Evolutionary conservation across 805 yeast species (phyloP).

Genomic region (Saturnispora mendoncae): DNA sequence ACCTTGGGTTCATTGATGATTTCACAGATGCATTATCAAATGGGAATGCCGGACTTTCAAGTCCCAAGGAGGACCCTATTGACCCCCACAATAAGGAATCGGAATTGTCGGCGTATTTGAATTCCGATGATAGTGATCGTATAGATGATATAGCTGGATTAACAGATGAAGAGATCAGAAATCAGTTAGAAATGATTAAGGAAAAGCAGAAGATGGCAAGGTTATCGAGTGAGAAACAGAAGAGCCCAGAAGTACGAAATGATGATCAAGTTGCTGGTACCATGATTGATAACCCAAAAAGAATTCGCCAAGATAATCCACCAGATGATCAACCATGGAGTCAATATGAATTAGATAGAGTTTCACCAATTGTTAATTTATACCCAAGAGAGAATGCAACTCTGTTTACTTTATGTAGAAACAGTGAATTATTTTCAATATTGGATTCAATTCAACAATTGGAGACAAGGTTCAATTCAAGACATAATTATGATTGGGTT

Average conservation of each 20-base stretch:
- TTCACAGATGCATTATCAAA: background rate
- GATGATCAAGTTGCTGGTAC: slow-evolving; percentile 10
- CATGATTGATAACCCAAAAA: slow-evolving; percentile 7
- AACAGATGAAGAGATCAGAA: slow-evolving; percentile 15
- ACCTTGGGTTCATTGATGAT: slow-evolving; percentile 5
- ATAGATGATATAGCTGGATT: slow-evolving; percentile 9
- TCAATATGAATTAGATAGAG: slow-evolving; percentile 13
- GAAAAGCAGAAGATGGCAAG: background rate
- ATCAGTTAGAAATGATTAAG: slow-evolving; percentile 9
- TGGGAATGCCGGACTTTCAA: no score
- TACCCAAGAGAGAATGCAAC: slow-evolving; percentile 61
- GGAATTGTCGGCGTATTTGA: background rate
- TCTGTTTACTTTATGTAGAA: slow-evolving; percentile 40
- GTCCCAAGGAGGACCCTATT: background rate
- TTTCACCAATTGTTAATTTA: slow-evolving; percentile 20
- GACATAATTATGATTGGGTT: slow-evolving; percentile 36
- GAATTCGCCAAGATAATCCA: slow-evolving; percentile 9
- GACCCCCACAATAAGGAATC: slow-evolving; percentile 6
- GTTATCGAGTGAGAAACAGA: no score
- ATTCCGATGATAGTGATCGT: background rate
- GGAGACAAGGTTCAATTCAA: slow-evolving; percentile 33
- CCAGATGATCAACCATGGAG: slow-evolving; percentile 13
- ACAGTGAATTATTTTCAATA: slow-evolving; percentile 33
- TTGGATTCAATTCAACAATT: slow-evolving; percentile 33
- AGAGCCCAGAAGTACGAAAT: background rate